These are phyloP conservation scores for Stemphylium beticola DNA, from an alignment of 2,329 filamentous ascomycete species.

Conservation along the genomic window DNA sequence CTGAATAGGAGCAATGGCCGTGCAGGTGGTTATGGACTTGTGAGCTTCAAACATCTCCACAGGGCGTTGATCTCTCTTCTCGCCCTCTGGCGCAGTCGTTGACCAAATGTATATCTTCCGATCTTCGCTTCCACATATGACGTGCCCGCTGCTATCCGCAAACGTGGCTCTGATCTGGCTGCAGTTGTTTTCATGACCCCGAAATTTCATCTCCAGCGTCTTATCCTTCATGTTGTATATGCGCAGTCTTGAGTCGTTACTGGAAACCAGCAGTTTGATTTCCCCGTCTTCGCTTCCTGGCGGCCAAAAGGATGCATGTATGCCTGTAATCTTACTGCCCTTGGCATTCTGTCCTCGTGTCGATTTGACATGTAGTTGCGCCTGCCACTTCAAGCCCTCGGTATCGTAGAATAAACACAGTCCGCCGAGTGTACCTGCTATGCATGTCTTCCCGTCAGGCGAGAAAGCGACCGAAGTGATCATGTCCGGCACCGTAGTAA, in stretches of 20 bases:
- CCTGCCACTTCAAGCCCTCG: slow-evolving; percentile 81
- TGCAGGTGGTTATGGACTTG: slow-evolving; percentile 85
- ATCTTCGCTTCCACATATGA: slow-evolving; percentile 94
- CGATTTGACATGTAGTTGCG: slow-evolving; percentile 91
- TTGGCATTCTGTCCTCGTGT: slow-evolving; percentile 92
- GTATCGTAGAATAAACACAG: slow-evolving; percentile 92
- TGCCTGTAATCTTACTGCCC: slow-evolving; percentile 96
- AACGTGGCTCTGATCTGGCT: slow-evolving; percentile 91
- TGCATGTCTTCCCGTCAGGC: slow-evolving; percentile 86
- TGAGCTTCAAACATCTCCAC: slow-evolving; percentile 92
- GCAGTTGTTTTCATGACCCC: slow-evolving; percentile 86
- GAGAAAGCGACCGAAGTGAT: slow-evolving; percentile 95
- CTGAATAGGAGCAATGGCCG: slow-evolving; percentile 79
- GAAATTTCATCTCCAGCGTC: slow-evolving; percentile 84
- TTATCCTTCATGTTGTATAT: slow-evolving; percentile 89
- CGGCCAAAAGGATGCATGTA: slow-evolving; percentile 73
- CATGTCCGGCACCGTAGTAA: slow-evolving; percentile 78
- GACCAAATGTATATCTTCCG: slow-evolving; percentile 91
- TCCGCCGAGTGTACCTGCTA: slow-evolving; percentile 86
- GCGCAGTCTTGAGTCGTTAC: slow-evolving; percentile 90
- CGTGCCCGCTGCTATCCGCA: slow-evolving; percentile 82
- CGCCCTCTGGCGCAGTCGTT: slow-evolving; percentile 63
- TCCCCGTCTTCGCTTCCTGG: slow-evolving; percentile 66
- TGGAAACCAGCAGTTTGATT: slow-evolving; percentile 85
- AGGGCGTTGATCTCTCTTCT: slow-evolving; percentile 78